A percentile compares a stretch with the other conserved stretches of the same genome.
These are phyloP conservation scores for Xylaria arbuscula DNA, from an alignment of 2,329 filamentous ascomycete genomes.

Conservation along the genomic window DNA sequence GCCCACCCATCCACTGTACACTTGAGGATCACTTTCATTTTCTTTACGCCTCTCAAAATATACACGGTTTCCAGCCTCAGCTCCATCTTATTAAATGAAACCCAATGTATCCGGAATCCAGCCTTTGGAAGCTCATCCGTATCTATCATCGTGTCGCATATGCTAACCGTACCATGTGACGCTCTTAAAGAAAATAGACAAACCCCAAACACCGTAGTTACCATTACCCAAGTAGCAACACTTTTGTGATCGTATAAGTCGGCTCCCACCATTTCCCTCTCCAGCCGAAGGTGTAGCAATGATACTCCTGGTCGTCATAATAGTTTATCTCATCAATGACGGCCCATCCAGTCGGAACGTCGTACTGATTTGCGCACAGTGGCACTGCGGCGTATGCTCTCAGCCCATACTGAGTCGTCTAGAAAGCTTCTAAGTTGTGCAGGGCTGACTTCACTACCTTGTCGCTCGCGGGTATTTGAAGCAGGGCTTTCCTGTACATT, in stretches of 20 bases:
- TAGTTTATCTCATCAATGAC: conserved; percentile 32
- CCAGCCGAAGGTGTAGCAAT: background rate
- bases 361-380: conserved; percentile 65
- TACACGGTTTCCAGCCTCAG: conserved; percentile 2
- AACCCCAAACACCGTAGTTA: conserved; percentile 22
- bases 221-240: background rate
- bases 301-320: background rate
- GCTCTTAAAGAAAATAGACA: conserved; percentile 4
- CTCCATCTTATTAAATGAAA: background rate
- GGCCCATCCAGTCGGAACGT: conserved; percentile 48
- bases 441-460: conserved; percentile 76
- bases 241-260: background rate
- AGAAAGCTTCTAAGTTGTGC: conserved; percentile 85
- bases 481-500: conserved; percentile 61
- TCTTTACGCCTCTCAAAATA: conserved; percentile 2
- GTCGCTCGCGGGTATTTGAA: conserved; percentile 63
- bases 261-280: background rate
- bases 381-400: conserved; percentile 89
- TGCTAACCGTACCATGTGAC: conserved; percentile 1
- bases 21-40: background rate
- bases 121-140: conserved; percentile 4
- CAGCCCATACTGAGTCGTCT: conserved; percentile 91
- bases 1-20: background rate
- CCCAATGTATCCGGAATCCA: background rate
- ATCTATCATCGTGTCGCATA: conserved; percentile 8